These are phyloP conservation scores for Agrocybe praecox DNA, from an alignment of 768 basidiomycete genomes.

Conservation along the genomic window DNA sequence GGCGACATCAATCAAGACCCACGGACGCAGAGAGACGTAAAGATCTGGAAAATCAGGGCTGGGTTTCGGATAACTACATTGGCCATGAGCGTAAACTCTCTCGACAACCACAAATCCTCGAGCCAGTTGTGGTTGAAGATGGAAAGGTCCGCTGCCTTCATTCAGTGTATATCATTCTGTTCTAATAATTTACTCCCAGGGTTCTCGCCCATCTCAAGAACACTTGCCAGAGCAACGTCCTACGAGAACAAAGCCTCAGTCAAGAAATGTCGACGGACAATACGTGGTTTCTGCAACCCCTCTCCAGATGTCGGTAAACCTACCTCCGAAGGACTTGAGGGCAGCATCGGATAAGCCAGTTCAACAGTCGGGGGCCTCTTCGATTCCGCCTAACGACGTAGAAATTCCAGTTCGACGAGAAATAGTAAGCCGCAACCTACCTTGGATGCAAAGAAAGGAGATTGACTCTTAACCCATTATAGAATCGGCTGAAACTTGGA, in stretches of 20 bases:
- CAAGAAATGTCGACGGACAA: constrained; percentile 1
- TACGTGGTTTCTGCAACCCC: constrained; percentile 12
- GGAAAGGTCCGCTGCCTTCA: constrained; percentile 37
- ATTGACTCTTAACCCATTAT: neutral
- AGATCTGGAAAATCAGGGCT: constrained; percentile 15
- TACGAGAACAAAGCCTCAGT: neutral
- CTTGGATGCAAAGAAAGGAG: neutral
- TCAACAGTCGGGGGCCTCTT: constrained; percentile 8
- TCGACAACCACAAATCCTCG: constrained; percentile 8
- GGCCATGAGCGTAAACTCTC: constrained; percentile 14
- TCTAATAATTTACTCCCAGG: neutral
- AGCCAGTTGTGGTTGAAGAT: constrained; percentile 19
- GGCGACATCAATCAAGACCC: constrained; percentile 12
- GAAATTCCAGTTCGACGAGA: constrained; percentile 16
- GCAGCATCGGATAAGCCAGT: constrained; percentile 8
- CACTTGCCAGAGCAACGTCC: neutral
- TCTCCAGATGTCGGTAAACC: constrained; percentile 16
- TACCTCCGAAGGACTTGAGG: constrained; percentile 20
- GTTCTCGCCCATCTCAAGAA: neutral
- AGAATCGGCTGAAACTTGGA: constrained; percentile 20
- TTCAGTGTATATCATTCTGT: neutral
- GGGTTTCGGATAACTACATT: constrained; percentile 20
- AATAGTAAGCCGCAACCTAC: constrained; percentile 16
- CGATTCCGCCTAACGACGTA: neutral
- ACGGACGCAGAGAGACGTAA: constrained; percentile 20